Conservation (phyloP, 1,139 yeast species). For the Wickerhamomyces sp. region DNA sequence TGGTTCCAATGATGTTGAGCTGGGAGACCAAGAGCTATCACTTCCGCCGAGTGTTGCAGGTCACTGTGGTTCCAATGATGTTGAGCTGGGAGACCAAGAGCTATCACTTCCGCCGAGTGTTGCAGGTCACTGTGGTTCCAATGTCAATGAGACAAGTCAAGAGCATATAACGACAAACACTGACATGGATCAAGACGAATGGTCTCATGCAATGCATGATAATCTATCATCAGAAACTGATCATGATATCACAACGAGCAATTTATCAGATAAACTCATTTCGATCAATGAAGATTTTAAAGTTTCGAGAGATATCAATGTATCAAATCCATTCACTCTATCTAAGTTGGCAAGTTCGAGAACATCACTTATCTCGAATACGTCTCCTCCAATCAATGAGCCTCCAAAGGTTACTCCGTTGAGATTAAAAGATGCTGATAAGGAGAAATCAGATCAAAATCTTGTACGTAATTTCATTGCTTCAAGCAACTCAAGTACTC, state of each 20-base stretch:
- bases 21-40: too few species aligned
- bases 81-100: not conserved
- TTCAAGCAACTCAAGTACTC: too few species aligned
- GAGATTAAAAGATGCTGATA: too few species aligned
- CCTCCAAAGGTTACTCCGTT: not conserved
- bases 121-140: too few species aligned
- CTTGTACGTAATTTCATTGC: too few species aligned
- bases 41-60: too few species aligned
- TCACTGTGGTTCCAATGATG: too few species aligned
- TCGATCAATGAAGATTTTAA: conserved; percentile 20
- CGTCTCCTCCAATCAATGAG: not conserved
- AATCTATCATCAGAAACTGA: conserved; percentile 18
- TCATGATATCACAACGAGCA: not conserved
- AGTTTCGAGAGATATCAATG: conserved; percentile 17
- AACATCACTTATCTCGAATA: not conserved
- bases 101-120: too few species aligned
- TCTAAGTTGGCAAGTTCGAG: conserved; percentile 16
- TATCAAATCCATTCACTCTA: conserved; percentile 29
- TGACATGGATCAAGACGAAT: conserved; percentile 7
- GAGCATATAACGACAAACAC: not conserved
- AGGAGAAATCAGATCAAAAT: too few species aligned
- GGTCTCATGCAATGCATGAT: conserved; percentile 14
- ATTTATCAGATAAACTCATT: not conserved
- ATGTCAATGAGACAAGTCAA: not conserved
- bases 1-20: too few species aligned